phyloP scores from a whole-genome alignment of 495 filamentous ascomycete species.

The Penicillium taxi region DNA sequence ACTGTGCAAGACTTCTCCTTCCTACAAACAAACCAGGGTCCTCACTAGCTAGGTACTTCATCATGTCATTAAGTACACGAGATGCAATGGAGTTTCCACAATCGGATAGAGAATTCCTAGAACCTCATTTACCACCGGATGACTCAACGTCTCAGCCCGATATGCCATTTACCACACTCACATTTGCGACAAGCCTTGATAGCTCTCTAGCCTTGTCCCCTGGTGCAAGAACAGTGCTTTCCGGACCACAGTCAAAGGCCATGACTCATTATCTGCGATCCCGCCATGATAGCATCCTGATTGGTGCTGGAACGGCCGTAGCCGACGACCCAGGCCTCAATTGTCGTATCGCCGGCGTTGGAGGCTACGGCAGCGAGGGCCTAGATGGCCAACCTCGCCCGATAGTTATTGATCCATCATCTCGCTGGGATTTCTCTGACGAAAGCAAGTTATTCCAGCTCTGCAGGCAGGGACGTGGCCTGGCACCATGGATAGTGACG shows the following conservation, averaged over 20 bases:
- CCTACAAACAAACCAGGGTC: too few species aligned
- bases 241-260: slow-evolving; percentile 71
- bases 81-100: slow-evolving; percentile 35
- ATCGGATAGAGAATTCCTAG: slow-evolving; percentile 32
- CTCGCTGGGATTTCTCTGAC: slow-evolving; percentile 54
- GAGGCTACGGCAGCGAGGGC: slow-evolving; percentile 40
- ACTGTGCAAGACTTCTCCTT: too few species aligned
- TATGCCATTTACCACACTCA: slow-evolving; percentile 62
- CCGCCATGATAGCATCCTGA: slow-evolving; percentile 72
- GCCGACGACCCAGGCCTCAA: slow-evolving; percentile 83
- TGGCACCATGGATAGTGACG: slow-evolving; percentile 61
- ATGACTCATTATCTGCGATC: slow-evolving; percentile 90
- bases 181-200: slow-evolving; percentile 84
- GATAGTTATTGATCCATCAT: slow-evolving; percentile 66
- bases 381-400: slow-evolving; percentile 60
- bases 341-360: slow-evolving; percentile 54
- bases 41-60: too few species aligned
- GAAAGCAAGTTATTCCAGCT: slow-evolving; percentile 57
- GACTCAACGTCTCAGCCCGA: slow-evolving; percentile 9
- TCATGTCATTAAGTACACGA: slow-evolving; percentile 10
- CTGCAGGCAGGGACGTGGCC: slow-evolving; percentile 54
- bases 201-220: slow-evolving; percentile 64
- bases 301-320: slow-evolving; percentile 79
- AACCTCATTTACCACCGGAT: slow-evolving; percentile 36
- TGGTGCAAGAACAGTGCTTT: slow-evolving; percentile 67